Evolutionary conservation across 208 protist genomes (phyloP).

Genomic region (Trypanosoma congolense): DNA sequence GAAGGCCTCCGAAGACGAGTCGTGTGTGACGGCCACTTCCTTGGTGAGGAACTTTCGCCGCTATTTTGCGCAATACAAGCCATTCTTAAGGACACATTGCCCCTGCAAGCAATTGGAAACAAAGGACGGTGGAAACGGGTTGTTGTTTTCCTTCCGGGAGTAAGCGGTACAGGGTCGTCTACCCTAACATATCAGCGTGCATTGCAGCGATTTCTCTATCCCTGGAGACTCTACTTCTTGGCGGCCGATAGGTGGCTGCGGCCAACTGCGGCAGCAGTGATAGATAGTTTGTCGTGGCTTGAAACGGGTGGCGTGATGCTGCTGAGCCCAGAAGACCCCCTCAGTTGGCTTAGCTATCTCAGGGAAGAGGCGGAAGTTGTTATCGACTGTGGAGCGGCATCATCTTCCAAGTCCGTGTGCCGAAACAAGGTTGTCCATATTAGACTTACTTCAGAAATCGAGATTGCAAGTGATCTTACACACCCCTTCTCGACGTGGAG

Average conservation of each 20-base stretch:
- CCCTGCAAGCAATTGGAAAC: not conserved
- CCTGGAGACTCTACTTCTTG: conserved; percentile 40
- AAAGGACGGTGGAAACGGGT: conserved; percentile 13
- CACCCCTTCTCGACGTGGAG: too few species aligned
- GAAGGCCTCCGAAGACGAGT: conserved; percentile 31
- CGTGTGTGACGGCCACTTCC: conserved; percentile 30
- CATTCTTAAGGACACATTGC: conserved; percentile 43
- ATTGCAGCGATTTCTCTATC: conserved; percentile 46
- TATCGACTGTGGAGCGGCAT: conserved; percentile 52
- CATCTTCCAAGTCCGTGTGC: conserved; percentile 29
- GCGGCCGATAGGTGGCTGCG: conserved; percentile 5
- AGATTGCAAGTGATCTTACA: too few species aligned
- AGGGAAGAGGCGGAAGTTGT: conserved; percentile 60
- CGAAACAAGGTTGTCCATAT: not conserved
- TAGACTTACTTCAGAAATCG: conserved; percentile 12
- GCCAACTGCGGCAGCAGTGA: conserved; percentile 2
- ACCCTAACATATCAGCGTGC: conserved; percentile 32
- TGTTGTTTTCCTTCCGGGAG: conserved; percentile 39
- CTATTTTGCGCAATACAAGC: conserved; percentile 46
- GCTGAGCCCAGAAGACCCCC: conserved; percentile 44
- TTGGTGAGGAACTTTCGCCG: conserved; percentile 56
- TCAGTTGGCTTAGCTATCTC: conserved; percentile 40
- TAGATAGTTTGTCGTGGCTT: conserved; percentile 27
- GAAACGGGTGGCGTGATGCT: conserved; percentile 58
- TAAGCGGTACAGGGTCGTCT: conserved; percentile 15